Evolutionary conservation across 495 filamentous ascomycete genomes (phyloP), one percentile per base, ranked within the genome.

Genomic region (Baudoinia panamericana): DNA sequence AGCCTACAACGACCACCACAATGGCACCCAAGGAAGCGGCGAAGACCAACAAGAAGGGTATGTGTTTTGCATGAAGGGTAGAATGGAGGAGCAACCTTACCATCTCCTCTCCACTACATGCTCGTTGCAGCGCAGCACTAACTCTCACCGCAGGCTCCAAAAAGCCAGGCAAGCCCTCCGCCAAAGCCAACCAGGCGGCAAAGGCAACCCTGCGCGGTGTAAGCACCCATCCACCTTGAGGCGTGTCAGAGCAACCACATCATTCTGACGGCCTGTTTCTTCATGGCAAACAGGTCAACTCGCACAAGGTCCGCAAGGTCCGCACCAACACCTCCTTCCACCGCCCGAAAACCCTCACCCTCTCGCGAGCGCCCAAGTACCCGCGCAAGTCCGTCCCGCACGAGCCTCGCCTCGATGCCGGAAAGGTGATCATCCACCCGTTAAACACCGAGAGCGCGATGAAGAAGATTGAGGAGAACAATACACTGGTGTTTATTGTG

Each of bases 401-500:
- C 58, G 75, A 73, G 54, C 80, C 87, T 54, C 83, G 83, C 50
- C 80, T 96, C 60, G 90, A 97, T 66, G 80, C 84, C 67, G 76
- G 80, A 40, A 62, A 62, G 54, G 68, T 88, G 59, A 78, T 92
- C 60, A 70, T 64, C 22, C 58, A 61, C 52, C 75, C 75, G 35
- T 72, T 97, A 47, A 99, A 99, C 75, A 95, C 90, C 38, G 90
- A 97, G 78, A 84, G 78, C 53, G 92, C 90, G 58, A 93, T 99
- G 84, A 99, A 99, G 84, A 95, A 94, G 81, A 54, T 54, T 93
- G 96, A 51, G 92, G 96, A 77, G 90, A 96, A 81, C 83, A 96
- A 76, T 93, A 99, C 76, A 94, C 90, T 55, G 73, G 92, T 96
- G 54, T 96, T 99, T 72, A 93, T 96, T 59, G 86, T 93, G 57